These are phyloP conservation scores for Pseudopediastrum boryanum DNA, from an alignment of 139 green algal species.

Conservation along the genomic window DNA sequence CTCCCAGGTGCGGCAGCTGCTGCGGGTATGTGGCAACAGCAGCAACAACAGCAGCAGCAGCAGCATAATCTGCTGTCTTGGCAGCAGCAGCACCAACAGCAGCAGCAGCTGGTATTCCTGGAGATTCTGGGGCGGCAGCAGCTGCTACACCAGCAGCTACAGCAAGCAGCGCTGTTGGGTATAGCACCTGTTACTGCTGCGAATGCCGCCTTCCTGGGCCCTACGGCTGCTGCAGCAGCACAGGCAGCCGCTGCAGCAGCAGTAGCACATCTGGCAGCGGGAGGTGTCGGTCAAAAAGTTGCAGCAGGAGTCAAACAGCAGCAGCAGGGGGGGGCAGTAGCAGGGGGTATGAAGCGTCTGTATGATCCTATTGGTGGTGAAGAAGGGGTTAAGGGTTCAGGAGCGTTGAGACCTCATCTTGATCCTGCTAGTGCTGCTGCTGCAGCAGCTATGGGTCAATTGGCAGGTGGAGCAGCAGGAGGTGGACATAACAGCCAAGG, in stretches of 20 bases:
- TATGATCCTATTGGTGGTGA: conserved; percentile 19
- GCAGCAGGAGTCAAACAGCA: not conserved
- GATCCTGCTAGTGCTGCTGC: not conserved
- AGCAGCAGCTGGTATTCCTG: conserved; percentile 3
- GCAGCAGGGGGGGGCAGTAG: not conserved
- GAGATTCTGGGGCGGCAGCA: conserved; percentile 19
- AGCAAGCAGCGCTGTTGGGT: not conserved
- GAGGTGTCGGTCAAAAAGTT: not conserved
- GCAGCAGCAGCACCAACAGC: not conserved
- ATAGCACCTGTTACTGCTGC: conserved; percentile 25
- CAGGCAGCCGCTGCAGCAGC: not conserved
- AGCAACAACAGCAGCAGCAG: not conserved
- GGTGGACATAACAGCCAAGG: too few species aligned
- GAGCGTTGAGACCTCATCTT: not conserved
- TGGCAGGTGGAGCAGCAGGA: too few species aligned
- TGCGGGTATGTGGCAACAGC: conserved; percentile 9
- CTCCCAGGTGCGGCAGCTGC: conserved; percentile 8
- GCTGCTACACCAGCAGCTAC: not conserved
- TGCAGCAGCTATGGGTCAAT: not conserved
- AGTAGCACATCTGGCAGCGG: conserved; percentile 5
- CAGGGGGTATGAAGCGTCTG: conserved; percentile 28
- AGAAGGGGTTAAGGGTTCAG: conserved; percentile 19
- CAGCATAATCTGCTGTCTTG: not conserved
- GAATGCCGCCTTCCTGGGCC: not conserved
- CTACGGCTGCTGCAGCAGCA: conserved; percentile 1